phyloP scores from a whole-genome alignment of 2,329 filamentous ascomycete species.

The Fusarium musae region DNA sequence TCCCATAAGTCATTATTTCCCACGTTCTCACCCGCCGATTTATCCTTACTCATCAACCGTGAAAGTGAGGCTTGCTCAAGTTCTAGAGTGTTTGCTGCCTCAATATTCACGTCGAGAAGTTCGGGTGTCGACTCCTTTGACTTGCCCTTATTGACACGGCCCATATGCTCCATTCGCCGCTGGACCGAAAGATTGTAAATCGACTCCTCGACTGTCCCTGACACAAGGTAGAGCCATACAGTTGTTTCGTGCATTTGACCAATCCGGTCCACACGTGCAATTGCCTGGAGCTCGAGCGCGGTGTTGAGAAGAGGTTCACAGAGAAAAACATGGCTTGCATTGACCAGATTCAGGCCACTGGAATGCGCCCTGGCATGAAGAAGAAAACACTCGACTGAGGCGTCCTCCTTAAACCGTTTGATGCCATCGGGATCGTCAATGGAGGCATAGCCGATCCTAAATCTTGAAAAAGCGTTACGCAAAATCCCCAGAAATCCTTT shows the following conservation, averaged over 20 bases:
- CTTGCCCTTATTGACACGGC: constrained; percentile 51
- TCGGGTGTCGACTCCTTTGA: constrained; percentile 56
- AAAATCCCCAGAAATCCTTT: constrained; percentile 83
- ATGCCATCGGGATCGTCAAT: constrained; percentile 78
- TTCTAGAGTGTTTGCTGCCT: constrained; percentile 86
- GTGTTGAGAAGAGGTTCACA: constrained; percentile 95
- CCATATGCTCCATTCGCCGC: constrained; percentile 82
- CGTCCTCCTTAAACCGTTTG: constrained; percentile 79
- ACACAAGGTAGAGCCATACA: constrained; percentile 95
- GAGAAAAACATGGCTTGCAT: constrained; percentile 92
- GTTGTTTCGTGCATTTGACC: constrained; percentile 89
- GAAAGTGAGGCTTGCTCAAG: constrained; percentile 77
- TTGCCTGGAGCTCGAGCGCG: constrained; percentile 92
- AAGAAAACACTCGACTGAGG: constrained; percentile 81
- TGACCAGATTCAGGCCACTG: constrained; percentile 89
- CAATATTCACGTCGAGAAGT: constrained; percentile 71
- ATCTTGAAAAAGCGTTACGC: constrained; percentile 73
- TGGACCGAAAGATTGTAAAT: constrained; percentile 89
- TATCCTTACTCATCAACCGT: constrained; percentile 76
- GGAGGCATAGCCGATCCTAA: constrained; percentile 78
- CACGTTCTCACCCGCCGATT: constrained; percentile 82
- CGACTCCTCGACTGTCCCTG: constrained; percentile 89
- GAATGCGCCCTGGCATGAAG: constrained; percentile 90
- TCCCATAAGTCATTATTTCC: constrained; percentile 84
- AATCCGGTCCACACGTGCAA: constrained; percentile 94